Evolutionary conservation across 805 yeast genomes (phyloP).

Genomic region (Metschnikowia lachancei): DNA sequence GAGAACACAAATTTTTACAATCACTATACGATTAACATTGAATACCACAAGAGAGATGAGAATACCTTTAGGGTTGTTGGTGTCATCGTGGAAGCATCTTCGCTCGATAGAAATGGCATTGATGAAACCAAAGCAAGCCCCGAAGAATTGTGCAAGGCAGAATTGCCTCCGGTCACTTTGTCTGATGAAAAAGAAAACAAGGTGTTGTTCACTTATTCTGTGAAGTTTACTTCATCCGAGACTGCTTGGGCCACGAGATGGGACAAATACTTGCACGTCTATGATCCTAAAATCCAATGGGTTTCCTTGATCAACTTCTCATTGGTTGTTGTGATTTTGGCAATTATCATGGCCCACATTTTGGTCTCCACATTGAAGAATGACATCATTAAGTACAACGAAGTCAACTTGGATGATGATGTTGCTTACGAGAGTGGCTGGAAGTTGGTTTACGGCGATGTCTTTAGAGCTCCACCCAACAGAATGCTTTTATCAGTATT

Average conservation of each 20-base stretch:
- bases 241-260: conserved; percentile 98
- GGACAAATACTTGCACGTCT: conserved; percentile 92
- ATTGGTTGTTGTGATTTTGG: conserved; percentile 71
- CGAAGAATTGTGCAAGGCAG: conserved; percentile 31
- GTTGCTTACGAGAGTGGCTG: conserved; percentile 93
- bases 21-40: conserved; percentile 76
- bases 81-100: conserved; percentile 69
- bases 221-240: conserved; percentile 61
- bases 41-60: conserved; percentile 73
- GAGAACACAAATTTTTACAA: conserved; percentile 64
- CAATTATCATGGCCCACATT: conserved; percentile 74
- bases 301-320: conserved; percentile 86
- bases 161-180: conserved; percentile 46
- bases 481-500: conserved; percentile 72
- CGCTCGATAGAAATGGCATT: conserved; percentile 41
- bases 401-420: conserved; percentile 81
- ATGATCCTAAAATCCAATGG: conserved; percentile 95
- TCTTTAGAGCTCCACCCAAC: conserved; percentile 77
- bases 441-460: conserved; percentile 95
- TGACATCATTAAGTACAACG: conserved; percentile 87
- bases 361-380: conserved; percentile 74
- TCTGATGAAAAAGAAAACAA: conserved; percentile 42
- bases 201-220: conserved; percentile 85
- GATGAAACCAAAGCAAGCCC: conserved; percentile 20
- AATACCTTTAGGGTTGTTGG: conserved; percentile 86